These are phyloP conservation scores for Aureobasidium leucospermi DNA, from an alignment of 2,329 filamentous ascomycete genomes.

Conservation along the genomic window DNA sequence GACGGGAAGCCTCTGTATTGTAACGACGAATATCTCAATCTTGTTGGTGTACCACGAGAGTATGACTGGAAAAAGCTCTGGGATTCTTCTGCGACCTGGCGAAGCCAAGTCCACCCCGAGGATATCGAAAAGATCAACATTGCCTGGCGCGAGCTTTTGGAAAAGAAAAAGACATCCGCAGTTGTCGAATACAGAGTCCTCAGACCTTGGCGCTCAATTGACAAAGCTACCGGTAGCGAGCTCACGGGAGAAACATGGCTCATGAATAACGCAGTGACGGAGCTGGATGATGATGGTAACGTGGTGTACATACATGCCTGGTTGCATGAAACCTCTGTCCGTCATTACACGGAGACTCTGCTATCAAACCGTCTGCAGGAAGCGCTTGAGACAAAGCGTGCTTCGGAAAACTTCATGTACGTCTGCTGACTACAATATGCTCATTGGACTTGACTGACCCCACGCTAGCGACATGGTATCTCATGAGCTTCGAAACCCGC, in stretches of 20 bases:
- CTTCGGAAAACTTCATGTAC: slow-evolving; percentile 31
- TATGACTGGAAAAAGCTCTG: slow-evolving; percentile 15
- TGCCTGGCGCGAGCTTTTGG: slow-evolving; percentile 25
- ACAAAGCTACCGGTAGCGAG: slow-evolving; percentile 23
- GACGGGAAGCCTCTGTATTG: slow-evolving; percentile 32
- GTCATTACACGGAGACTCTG: slow-evolving; percentile 27
- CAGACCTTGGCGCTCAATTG: slow-evolving; percentile 27
- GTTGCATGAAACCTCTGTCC: slow-evolving; percentile 28
- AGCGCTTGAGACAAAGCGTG: slow-evolving; percentile 29
- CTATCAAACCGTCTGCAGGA: slow-evolving; percentile 27
- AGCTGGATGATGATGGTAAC: slow-evolving; percentile 24
- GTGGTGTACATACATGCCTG: slow-evolving; percentile 26
- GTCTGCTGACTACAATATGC: slow-evolving; percentile 16
- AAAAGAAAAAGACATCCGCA: slow-evolving; percentile 25
- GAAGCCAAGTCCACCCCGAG: slow-evolving; percentile 19
- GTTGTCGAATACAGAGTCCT: slow-evolving; percentile 32
- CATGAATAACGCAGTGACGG: slow-evolving; percentile 26
- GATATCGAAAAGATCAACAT: slow-evolving; percentile 28
- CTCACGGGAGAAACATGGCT: slow-evolving; percentile 26
- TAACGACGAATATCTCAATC: slow-evolving; percentile 34
- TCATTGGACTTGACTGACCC: background rate
- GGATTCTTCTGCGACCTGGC: slow-evolving; percentile 24
- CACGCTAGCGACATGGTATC: slow-evolving; percentile 25
- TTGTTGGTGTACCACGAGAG: slow-evolving; percentile 24
- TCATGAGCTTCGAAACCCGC: slow-evolving; percentile 39